Base-by-base conservation (phyloP, 306 rosid genomes). In the Astragalus glycyphyllos region DNA sequence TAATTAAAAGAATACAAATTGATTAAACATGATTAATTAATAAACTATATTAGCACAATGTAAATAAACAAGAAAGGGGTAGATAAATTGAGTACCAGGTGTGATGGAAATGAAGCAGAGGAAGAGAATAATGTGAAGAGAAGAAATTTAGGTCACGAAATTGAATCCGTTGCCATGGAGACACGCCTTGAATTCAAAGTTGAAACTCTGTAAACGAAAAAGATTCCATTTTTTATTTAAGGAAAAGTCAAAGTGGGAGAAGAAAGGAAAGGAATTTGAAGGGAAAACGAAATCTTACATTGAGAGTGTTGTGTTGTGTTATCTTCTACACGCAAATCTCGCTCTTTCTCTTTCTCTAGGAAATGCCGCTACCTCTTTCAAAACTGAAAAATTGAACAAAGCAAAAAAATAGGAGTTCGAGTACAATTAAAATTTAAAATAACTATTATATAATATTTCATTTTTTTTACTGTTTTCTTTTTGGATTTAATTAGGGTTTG, bases 281-380 rank as follows among this genome's bases (percentile, higher is more conserved):
- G 23, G 1, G 13, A 46, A 74, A 80, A 32, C 47, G 66, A 41
- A 69, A 68, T 38, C 76, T 72, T 50, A 51, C 72, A 51, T 8
- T 49, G 53, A n/a, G 41, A 37, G 11, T 23, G 40, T 58, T 64
- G 74, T 38, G 69, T 53, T 38, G 26, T 77, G 38, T 69, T 55
- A 65, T 40, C 77, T 70, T 74, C 79, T 79, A 69, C 71, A 10
- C 29, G 37, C 23, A 50, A 58, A 42, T 57, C 17, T 60, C 73
- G 34, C 70, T 47, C 31, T 48, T 51, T 8, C 12, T 74, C 66
- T 77, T 66, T 69, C 63, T 69, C 61, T 71, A 57, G 16, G 61
- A 85, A 76, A 82, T 88, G 92, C 89, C 88, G 96, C 87, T 83
- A 86, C 87, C 73, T 68, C 69, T 69, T 87, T 85, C 82, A 82